Evolutionary conservation across 768 basidiomycete genomes (phyloP).

Genomic region (Antrodiella citrinella): DNA sequence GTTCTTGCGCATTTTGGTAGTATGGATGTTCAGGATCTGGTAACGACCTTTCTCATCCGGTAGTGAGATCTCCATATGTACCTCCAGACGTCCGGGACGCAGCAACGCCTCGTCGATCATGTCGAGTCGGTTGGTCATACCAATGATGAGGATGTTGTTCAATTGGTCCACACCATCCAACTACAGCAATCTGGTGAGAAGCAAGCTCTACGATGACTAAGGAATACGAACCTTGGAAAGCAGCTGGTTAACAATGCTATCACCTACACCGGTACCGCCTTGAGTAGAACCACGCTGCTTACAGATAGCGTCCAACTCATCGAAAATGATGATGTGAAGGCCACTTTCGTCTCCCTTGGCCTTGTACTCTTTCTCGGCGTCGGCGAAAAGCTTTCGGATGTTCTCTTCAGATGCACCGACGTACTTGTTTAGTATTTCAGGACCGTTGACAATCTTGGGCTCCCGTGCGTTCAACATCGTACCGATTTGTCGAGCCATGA

Average conservation of each 20-base stretch:
- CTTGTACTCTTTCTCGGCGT: conserved; percentile 99
- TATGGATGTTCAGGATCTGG: conserved; percentile 95
- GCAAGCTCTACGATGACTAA: not conserved
- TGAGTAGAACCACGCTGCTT: conserved; percentile 94
- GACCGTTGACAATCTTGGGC: conserved; percentile 97
- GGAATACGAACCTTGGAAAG: conserved; percentile 71
- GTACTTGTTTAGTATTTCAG: conserved; percentile 94
- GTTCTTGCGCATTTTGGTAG: conserved; percentile 87
- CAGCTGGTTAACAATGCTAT: conserved; percentile 97
- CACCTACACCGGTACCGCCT: conserved; percentile 94
- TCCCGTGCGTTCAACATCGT: conserved; percentile 98
- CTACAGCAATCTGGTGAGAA: conserved; percentile 35
- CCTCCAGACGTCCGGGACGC: conserved; percentile 96
- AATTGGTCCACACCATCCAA: conserved; percentile 99
- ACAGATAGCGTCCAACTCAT: conserved; percentile 97
- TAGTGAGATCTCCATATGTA: conserved; percentile 98
- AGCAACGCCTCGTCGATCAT: conserved; percentile 99
- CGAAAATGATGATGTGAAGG: conserved; percentile 98
- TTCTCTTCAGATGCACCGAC: conserved; percentile 98
- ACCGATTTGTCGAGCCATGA: conserved; percentile 97
- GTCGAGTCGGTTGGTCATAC: conserved; percentile 97
- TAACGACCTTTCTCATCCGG: conserved; percentile 88
- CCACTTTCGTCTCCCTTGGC: conserved; percentile 96
- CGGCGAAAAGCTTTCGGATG: conserved; percentile 93
- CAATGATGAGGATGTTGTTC: conserved; percentile 98